These are phyloP conservation scores for Candida pseudoglaebosa DNA, from an alignment of 805 yeast genomes.

Conservation along the genomic window DNA sequence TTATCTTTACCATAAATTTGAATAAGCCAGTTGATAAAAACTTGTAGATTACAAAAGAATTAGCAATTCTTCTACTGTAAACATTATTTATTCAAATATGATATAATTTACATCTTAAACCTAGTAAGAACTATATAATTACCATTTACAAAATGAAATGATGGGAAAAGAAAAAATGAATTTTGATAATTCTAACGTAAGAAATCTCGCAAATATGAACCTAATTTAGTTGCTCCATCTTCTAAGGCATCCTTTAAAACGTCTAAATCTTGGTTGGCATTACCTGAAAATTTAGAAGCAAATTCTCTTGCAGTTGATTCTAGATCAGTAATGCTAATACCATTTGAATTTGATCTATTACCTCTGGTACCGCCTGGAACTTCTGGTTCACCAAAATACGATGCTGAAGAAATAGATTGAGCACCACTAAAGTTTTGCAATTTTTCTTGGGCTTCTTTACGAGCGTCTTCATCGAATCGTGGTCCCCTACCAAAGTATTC, in stretches of 20 bases:
- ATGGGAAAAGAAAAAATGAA: too few species aligned
- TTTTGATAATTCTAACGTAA: slow-evolving; percentile 53
- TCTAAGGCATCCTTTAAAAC: slow-evolving; percentile 89
- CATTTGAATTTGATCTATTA: slow-evolving; percentile 19
- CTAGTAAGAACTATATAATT: too few species aligned
- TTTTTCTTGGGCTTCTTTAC: slow-evolving; percentile 77
- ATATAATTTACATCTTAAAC: too few species aligned
- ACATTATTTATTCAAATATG: too few species aligned
- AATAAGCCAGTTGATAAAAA: too few species aligned
- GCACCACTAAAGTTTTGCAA: slow-evolving; percentile 82
- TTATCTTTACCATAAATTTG: too few species aligned
- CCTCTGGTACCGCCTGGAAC: slow-evolving; percentile 17
- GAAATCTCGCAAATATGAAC: slow-evolving; percentile 83
- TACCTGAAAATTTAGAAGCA: slow-evolving; percentile 65
- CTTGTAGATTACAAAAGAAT: too few species aligned
- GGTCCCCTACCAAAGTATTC: slow-evolving; percentile 87
- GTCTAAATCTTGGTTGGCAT: slow-evolving; percentile 85
- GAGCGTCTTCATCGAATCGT: slow-evolving; percentile 69
- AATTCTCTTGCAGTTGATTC: slow-evolving; percentile 58
- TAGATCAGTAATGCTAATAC: slow-evolving; percentile 40
- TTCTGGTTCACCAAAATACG: slow-evolving; percentile 87
- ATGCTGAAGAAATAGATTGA: slow-evolving; percentile 83
- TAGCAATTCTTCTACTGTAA: too few species aligned
- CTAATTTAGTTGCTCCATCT: slow-evolving; percentile 87
- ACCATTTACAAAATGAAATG: too few species aligned